These are phyloP conservation scores for Diatrype stigma DNA, from an alignment of 2,329 filamentous ascomycete species.

Conservation along the genomic window DNA sequence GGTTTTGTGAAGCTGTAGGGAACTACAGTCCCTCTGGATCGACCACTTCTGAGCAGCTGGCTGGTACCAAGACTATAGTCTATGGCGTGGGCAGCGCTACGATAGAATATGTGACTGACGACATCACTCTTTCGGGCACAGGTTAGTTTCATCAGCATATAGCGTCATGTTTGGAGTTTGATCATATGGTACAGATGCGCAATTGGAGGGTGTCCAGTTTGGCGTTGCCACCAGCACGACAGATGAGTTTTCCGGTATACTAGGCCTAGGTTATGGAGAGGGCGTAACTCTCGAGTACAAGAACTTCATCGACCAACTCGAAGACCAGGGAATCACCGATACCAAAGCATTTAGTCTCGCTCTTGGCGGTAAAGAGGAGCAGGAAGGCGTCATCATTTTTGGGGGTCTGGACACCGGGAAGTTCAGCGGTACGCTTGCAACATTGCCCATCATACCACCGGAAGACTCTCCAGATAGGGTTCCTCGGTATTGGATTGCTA, in stretches of 20 bases:
- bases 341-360: constrained; percentile 63
- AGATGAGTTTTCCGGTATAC: constrained; percentile 54
- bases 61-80: constrained; percentile 35
- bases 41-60: constrained; percentile 30
- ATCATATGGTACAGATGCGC: constrained; percentile 22
- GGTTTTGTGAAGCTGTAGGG: constrained; percentile 44
- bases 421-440: constrained; percentile 55
- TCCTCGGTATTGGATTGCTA: constrained; percentile 48
- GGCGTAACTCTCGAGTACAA: constrained; percentile 43
- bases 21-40: constrained; percentile 40
- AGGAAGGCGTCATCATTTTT: constrained; percentile 62
- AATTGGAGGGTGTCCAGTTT: constrained; percentile 55
- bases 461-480: constrained; percentile 51
- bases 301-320: constrained; percentile 50
- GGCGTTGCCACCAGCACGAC: constrained; percentile 54
- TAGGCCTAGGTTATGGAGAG: constrained; percentile 69
- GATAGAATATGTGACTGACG: constrained; percentile 46
- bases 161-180: neutral
- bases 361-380: constrained; percentile 56
- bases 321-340: constrained; percentile 48
- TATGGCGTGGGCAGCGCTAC: constrained; percentile 51
- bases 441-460: constrained; percentile 56
- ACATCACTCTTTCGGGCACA: constrained; percentile 38
- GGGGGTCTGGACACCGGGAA: constrained; percentile 64
- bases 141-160: constrained; percentile 12